Evolutionary conservation across 2,329 filamentous ascomycete genomes (phyloP).

Genomic region (Annulohypoxylon truncatum): DNA sequence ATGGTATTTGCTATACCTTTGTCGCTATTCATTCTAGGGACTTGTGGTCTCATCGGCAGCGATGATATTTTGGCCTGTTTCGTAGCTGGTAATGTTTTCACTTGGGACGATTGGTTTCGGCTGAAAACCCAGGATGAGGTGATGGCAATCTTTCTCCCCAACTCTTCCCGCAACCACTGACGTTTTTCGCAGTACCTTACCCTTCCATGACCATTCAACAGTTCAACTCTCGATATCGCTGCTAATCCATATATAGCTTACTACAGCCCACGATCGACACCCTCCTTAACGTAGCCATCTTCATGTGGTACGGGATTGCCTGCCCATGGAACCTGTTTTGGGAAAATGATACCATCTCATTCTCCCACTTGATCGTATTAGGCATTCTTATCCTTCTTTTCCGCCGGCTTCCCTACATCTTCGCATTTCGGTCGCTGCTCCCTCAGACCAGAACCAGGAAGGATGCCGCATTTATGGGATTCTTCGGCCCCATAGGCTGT

Average conservation of each 20-base stretch:
- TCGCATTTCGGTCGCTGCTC: conserved; percentile 78
- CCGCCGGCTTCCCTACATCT: conserved; percentile 80
- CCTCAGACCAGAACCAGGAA: conserved; percentile 79
- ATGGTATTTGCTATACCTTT: conserved; percentile 87
- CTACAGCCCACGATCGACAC: conserved; percentile 93
- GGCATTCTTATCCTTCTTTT: conserved; percentile 81
- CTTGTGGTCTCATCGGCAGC: conserved; percentile 85
- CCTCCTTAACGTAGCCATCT: conserved; percentile 87
- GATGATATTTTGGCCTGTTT: conserved; percentile 94
- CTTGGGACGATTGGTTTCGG: conserved; percentile 94
- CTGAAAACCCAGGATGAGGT: conserved; percentile 84
- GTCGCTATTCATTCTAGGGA: conserved; percentile 86
- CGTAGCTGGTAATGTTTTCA: conserved; percentile 89
- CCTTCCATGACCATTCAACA: too few species aligned
- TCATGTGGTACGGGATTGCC: conserved; percentile 89
- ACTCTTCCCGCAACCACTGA: not conserved
- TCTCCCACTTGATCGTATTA: conserved; percentile 77
- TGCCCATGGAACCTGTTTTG: conserved; percentile 82
- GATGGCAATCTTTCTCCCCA: not conserved
- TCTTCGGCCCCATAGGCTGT: conserved; percentile 92
- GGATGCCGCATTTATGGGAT: conserved; percentile 87
- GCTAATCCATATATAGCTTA: conserved; percentile 56
- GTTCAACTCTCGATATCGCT: conserved; percentile 22
- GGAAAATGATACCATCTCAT: conserved; percentile 73
- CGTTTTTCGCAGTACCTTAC: not conserved